phyloP scores from a whole-genome alignment of 805 yeast genomes.

The Saccharomyces paradoxus region DNA sequence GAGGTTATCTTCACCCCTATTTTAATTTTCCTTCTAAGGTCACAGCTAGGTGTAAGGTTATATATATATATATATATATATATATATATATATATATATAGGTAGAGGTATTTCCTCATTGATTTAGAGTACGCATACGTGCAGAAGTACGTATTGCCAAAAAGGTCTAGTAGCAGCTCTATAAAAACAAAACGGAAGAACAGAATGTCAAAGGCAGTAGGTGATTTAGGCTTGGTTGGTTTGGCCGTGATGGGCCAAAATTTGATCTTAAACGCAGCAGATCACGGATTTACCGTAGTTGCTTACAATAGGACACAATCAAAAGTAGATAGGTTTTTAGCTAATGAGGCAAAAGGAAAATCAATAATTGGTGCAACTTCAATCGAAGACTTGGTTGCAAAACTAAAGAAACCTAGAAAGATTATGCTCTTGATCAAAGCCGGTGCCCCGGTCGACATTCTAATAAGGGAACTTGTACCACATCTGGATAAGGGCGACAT shows the following conservation, averaged over 20 bases:
- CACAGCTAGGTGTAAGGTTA: neutral
- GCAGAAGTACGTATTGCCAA: neutral
- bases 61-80: neutral
- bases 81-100: no score
- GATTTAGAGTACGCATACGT: neutral
- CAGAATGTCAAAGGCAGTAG: constrained; percentile 9
- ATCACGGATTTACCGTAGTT: constrained; percentile 95
- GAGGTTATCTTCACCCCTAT: neutral
- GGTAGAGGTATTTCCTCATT: no score
- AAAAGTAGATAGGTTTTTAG: constrained; percentile 90
- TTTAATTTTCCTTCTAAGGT: neutral
- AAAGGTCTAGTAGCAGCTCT: neutral
- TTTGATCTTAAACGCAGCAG: constrained; percentile 94
- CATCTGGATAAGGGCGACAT: constrained; percentile 92
- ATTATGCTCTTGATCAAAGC: constrained; percentile 92
- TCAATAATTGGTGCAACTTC: constrained; percentile 94
- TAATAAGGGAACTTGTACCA: constrained; percentile 83
- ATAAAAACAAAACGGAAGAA: neutral
- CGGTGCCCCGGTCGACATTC: constrained; percentile 87
- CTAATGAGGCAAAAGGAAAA: constrained; percentile 93
- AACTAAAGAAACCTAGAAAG: constrained; percentile 96
- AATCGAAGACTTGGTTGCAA: constrained; percentile 73
- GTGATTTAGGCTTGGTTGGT: constrained; percentile 97
- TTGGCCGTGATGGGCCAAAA: constrained; percentile 99
- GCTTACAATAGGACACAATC: constrained; percentile 97